Base-by-base conservation (phyloP, 2,329 filamentous ascomycete species). In the Xylariaceae sp. region DNA sequence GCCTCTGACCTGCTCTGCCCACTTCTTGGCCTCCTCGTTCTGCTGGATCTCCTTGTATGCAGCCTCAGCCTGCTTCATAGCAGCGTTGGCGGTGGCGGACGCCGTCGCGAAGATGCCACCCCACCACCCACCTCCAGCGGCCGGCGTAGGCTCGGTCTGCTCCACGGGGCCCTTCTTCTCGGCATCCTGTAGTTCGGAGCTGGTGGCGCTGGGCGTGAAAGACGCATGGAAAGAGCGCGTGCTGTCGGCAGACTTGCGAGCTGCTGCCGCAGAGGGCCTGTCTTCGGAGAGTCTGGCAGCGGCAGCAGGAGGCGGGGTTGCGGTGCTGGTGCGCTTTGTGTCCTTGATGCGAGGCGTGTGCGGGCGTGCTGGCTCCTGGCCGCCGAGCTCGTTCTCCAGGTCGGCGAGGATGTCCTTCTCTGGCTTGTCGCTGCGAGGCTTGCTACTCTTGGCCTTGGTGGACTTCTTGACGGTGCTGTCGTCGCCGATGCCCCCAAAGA, bases 21-120 rank as follows among this genome's bases (percentile, higher is more conserved):
- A 99, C 69, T 90, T 89, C 75, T 93, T 92, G 47, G 93, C 94
- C 70, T 99, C 94, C 67, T 97, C 91, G 64, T 96, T 97, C 68
- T 94, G 87, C 69, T 96, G 90, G 44, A 99, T 92, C 71, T 97
- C 90, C 69, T 93, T 96, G 59, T 96, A 92, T 1, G 92, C 88
- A 7, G 87, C 90, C 72, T 97, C 92, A 43, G 94, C 93, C 70
- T 93, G 90, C 76, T 95, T 96, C 73, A 95, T 85, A 22, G 88
- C 89, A n/a, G 88, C 87, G 59, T 65, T 75, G 22, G 75, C 81
- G 33, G 79, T 79, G 45, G 79, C 78, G 48, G 76, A 81, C 31
- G 87, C 87, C 0, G 90, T 92, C 40, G 89, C 89, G 64, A 94
- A 81, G 47, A 97, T 74, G 18, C 90, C 87, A 66, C 91, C 90